Percentiles rank a stretch among this genome's conserved stretches.
Conservation (phyloP, 1,284 basidiomycete genomes). For the Pseudozyma sp. region DNA sequence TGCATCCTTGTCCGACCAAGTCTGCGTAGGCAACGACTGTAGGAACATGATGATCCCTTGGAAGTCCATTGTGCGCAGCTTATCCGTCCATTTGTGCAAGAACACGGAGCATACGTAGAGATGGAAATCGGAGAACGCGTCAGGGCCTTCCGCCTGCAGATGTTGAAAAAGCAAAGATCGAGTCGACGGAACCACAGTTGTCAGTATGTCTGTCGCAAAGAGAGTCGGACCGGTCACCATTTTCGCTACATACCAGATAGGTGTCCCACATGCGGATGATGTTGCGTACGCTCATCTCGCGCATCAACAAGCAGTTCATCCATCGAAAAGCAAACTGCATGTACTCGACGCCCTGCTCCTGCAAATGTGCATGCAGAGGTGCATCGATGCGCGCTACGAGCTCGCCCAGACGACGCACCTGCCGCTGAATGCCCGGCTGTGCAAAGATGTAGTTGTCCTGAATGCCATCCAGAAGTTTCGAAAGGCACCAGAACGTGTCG, state of each 20-base stretch:
- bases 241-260: slow-evolving; percentile 54
- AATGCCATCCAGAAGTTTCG: slow-evolving; percentile 66
- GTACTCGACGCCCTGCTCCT: slow-evolving; percentile 66
- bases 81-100: slow-evolving; percentile 63
- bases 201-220: not conserved
- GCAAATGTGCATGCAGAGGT: slow-evolving; percentile 63
- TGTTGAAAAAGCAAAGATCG: not conserved
- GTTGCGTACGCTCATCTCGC: slow-evolving; percentile 68
- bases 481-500: slow-evolving; percentile 68
- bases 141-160: slow-evolving; percentile 62
- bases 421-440: slow-evolving; percentile 66
- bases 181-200: not conserved
- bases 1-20: slow-evolving; percentile 94
- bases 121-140: slow-evolving; percentile 67
- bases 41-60: slow-evolving; percentile 98
- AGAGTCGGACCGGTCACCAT: not conserved
- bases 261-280: slow-evolving; percentile 69
- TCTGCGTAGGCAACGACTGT: slow-evolving; percentile 92
- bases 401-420: slow-evolving; percentile 61
- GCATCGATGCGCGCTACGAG: slow-evolving; percentile 66
- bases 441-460: slow-evolving; percentile 68
- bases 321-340: slow-evolving; percentile 69
- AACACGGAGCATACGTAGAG: slow-evolving; percentile 67
- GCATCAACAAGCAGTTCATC: slow-evolving; percentile 69
- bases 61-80: slow-evolving; percentile 65